Base-by-base conservation (phyloP, 257 asterid genomes). In the Fraxinus anomala region DNA sequence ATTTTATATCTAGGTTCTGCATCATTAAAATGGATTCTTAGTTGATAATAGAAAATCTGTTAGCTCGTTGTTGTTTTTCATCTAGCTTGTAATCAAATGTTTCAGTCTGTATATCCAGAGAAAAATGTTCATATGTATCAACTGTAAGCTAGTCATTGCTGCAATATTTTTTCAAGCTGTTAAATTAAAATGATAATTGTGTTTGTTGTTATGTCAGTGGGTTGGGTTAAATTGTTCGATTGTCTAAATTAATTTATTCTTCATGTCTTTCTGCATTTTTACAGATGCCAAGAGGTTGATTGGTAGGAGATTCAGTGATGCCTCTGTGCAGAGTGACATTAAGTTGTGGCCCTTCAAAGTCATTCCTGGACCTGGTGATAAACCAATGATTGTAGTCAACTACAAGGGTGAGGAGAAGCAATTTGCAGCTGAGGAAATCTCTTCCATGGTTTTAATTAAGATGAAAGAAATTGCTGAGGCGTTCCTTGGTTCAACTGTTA, bases 311-410 rank as follows among this genome's bases (percentile, higher is more conserved):
- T 51, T 4, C 2, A 51, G 24, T 19, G 63, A 51, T 5, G 63
- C 63, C 63, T 51, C 63, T 14, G 63, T 51, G 63, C 63, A 51
- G 63, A 51, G 63, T 51, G 63, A 51, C 63, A 51, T 51, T 6
- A 51, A 51, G 63, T 51, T 51, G 10, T 51, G 63, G 63, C 63
- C 63, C 0, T 51, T 51, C 23, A 51, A 51, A 51, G 63, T 51
- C 63, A 51, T 51, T 13, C 10, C 63, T 51, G 63, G 63, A 51
- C 10, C 63, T 51, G 63, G 63, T 51, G 63, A 51, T 1, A 51
- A 51, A 51, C 63, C 63, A 51, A 51, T 51, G 63, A 51, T 51
- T 51, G 24, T 51, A 51, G 63, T 51, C 63, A 51, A 1, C 23
- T 51, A 51, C 63, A 51, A 51, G 23, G 23, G 63, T 5, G 63